Evolutionary conservation across 2,329 filamentous ascomycete species (phyloP).

Genomic region (Dactylonectria macrodidyma): DNA sequence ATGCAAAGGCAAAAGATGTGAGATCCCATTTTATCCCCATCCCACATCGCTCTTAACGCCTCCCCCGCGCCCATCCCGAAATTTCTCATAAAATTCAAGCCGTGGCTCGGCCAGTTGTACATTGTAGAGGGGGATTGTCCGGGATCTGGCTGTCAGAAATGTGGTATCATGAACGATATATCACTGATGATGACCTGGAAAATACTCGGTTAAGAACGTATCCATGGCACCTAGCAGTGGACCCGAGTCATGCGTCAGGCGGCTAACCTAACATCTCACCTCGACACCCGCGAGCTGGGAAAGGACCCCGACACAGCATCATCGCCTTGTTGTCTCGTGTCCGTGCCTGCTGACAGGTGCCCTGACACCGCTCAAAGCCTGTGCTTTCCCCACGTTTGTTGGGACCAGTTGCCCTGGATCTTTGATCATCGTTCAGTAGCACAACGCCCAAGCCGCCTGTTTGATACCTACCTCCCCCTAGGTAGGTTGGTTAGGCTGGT

Average conservation of each 20-base stretch:
- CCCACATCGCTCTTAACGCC: slow-evolving; percentile 5
- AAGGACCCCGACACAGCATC: not conserved
- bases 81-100: not conserved
- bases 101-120: not conserved
- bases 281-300: not conserved
- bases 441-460: not conserved
- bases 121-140: not conserved
- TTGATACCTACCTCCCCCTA: no score
- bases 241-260: slow-evolving; percentile 24
- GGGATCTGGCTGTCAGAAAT: not conserved
- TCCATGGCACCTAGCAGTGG: slow-evolving; percentile 1
- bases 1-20: slow-evolving; percentile 39
- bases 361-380: slow-evolving; percentile 8
- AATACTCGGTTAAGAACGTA: not conserved
- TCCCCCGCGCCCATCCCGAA: slow-evolving; percentile 1
- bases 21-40: slow-evolving; percentile 12
- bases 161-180: no score
- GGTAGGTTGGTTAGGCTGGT: not conserved
- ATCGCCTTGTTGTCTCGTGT: not conserved
- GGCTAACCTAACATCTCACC: not conserved
- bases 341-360: slow-evolving; percentile 23
- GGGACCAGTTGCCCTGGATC: not conserved
- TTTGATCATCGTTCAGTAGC: not conserved
- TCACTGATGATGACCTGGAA: not conserved
- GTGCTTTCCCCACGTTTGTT: slow-evolving; percentile 17